Evolutionary conservation across 768 basidiomycete genomes (phyloP).

Genomic region (Stropharia rugosoannulata): DNA sequence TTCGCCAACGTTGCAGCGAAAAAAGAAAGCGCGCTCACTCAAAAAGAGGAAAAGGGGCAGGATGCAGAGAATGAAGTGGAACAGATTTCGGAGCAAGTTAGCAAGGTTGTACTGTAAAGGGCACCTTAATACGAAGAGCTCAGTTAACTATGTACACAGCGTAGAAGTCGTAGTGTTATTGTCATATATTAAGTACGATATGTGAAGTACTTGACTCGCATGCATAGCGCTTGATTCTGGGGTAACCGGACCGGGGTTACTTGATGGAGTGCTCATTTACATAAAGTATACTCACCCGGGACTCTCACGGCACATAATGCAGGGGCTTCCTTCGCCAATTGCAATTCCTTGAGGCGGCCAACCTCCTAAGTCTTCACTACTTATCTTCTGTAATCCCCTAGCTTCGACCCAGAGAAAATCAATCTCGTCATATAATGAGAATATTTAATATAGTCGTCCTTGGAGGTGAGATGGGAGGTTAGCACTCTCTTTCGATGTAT

Average conservation of each 20-base stretch:
- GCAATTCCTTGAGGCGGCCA: slow-evolving; percentile 6
- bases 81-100: slow-evolving; percentile 14
- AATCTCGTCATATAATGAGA: slow-evolving; percentile 42
- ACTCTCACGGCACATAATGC: slow-evolving; percentile 26
- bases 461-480: slow-evolving; percentile 51
- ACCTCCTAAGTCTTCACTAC: slow-evolving; percentile 1
- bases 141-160: background rate
- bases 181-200: background rate
- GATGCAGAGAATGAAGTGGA: slow-evolving; percentile 7
- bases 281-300: slow-evolving; percentile 11
- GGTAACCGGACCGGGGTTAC: slow-evolving; percentile 3
- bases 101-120: slow-evolving; percentile 11
- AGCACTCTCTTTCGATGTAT: slow-evolving; percentile 8
- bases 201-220: background rate
- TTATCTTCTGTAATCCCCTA: background rate
- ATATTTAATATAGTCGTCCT: slow-evolving; percentile 79
- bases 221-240: background rate
- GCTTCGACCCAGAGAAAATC: background rate
- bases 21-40: slow-evolving; percentile 31
- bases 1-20: slow-evolving; percentile 77
- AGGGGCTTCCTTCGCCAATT: slow-evolving; percentile 15
- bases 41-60: slow-evolving; percentile 17
- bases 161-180: background rate
- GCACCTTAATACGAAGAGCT: background rate
- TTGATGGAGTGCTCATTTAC: too few relatives aligned